Evolutionary conservation across 345 rosid species (phyloP).

Genomic region (Abelmoschus esculentus): DNA sequence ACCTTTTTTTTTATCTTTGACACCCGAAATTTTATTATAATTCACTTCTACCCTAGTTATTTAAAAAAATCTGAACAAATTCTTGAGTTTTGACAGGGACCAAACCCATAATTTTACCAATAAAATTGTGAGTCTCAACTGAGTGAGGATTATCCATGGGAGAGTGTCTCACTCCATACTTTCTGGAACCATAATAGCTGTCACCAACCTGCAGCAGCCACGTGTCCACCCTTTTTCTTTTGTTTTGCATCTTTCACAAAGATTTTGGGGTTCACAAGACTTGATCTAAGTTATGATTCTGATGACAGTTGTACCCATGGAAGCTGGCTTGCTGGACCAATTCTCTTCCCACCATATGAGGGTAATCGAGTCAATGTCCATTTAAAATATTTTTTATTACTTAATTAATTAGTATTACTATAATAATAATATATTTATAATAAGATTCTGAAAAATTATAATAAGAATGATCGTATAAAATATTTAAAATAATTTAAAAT

Average conservation of each 20-base stretch:
- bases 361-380: background rate
- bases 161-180: constrained; percentile 10
- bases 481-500: too few relatives aligned
- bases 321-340: background rate
- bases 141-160: constrained; percentile 6
- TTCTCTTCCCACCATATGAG: background rate
- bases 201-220: constrained; percentile 40
- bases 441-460: too few relatives aligned
- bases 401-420: background rate
- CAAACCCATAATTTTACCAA: constrained; percentile 17
- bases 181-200: constrained; percentile 53
- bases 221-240: constrained; percentile 14
- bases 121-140: too few relatives aligned
- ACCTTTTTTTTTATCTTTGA: too few relatives aligned
- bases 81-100: too few relatives aligned
- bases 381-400: background rate
- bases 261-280: background rate
- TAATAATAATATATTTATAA: too few relatives aligned
- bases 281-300: background rate
- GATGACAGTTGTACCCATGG: background rate
- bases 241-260: background rate
- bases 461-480: too few relatives aligned
- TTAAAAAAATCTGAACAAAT: too few relatives aligned
- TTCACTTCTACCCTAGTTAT: too few relatives aligned
- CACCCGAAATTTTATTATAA: too few relatives aligned